Percentiles rank a stretch among this genome's conserved stretches.
Evolutionary conservation across 306 rosid species (phyloP).

Genomic region (Quercus variabilis): DNA sequence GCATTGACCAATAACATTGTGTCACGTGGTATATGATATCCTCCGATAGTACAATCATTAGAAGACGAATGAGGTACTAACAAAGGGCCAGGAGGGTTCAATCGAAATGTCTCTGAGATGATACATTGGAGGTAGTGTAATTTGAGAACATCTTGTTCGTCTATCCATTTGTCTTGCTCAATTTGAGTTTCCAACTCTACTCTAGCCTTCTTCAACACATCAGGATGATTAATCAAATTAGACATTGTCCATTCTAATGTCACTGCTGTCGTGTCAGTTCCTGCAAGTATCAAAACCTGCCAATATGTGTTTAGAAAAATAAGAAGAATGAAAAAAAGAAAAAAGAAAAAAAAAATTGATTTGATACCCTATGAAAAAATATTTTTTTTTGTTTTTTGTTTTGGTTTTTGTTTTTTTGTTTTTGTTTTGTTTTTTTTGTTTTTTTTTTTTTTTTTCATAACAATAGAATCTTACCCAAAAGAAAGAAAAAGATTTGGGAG

Average conservation of each 20-base stretch:
- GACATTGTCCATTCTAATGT: constrained; percentile 6
- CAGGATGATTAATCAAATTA: constrained; percentile 25
- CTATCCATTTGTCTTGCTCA: constrained; percentile 17
- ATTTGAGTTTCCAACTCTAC: constrained; percentile 19
- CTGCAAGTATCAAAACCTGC: not conserved
- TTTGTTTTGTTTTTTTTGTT: no score
- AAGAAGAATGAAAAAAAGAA: no score
- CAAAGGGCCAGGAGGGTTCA: not conserved
- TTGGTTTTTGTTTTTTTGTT: no score
- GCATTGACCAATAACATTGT: constrained; percentile 26
- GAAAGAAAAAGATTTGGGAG: no score
- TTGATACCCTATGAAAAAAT: no score
- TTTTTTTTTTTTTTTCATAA: no score
- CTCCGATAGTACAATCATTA: not conserved
- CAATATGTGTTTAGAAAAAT: not conserved
- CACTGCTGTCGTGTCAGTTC: not conserved
- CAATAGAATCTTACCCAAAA: no score
- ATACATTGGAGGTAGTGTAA: constrained; percentile 31
- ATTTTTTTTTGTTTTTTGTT: no score
- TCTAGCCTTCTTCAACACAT: constrained; percentile 20
- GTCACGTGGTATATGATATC: not conserved
- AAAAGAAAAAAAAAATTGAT: no score
- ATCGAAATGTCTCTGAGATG: constrained; percentile 30
- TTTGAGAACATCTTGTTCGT: constrained; percentile 26
- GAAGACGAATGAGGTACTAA: not conserved